Percentiles rank a stretch among this genome's conserved stretches.
Conservation (phyloP, 164 flowering plant genomes). For the Stephania yunnanensis region DNA sequence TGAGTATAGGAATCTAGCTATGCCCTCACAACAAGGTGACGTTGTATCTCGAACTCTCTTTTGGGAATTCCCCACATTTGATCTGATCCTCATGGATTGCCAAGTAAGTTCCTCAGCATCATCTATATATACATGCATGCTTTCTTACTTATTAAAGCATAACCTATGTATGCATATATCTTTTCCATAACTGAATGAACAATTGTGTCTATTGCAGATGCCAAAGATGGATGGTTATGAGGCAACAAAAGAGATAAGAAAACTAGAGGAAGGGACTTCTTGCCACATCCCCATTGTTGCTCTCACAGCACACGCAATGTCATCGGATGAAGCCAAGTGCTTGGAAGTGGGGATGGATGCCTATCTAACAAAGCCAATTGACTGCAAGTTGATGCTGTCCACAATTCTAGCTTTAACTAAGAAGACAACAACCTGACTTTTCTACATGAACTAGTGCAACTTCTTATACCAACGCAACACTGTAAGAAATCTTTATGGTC, state of each 20-base stretch:
- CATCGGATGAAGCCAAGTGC: constrained; percentile 96
- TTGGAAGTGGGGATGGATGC: constrained; percentile 98
- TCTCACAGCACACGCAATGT: constrained; percentile 97
- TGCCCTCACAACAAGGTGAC: constrained; percentile 20
- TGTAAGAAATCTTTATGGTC: too few relatives aligned
- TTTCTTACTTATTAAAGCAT: not conserved
- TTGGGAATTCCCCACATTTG: constrained; percentile 35
- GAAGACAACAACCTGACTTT: not conserved
- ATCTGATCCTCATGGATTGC: constrained; percentile 95
- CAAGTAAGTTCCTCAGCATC: constrained; percentile 46
- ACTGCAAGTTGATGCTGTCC: constrained; percentile 79
- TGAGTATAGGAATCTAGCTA: constrained; percentile 18
- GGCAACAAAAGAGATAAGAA: constrained; percentile 86
- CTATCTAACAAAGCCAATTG: constrained; percentile 88
- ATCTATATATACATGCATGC: not conserved
- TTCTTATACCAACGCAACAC: too few relatives aligned
- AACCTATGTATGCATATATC: too few relatives aligned
- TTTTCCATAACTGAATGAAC: not conserved
- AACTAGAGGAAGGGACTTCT: constrained; percentile 52
- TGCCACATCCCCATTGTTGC: constrained; percentile 88
- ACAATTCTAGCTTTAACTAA: constrained; percentile 69
- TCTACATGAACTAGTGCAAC: not conserved
- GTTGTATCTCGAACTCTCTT: constrained; percentile 23
- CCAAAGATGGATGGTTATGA: constrained; percentile 99
- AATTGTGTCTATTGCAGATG: constrained; percentile 53